These are phyloP conservation scores for Phaffia australis DNA, from an alignment of 768 basidiomycete genomes.

Conservation along the genomic window DNA sequence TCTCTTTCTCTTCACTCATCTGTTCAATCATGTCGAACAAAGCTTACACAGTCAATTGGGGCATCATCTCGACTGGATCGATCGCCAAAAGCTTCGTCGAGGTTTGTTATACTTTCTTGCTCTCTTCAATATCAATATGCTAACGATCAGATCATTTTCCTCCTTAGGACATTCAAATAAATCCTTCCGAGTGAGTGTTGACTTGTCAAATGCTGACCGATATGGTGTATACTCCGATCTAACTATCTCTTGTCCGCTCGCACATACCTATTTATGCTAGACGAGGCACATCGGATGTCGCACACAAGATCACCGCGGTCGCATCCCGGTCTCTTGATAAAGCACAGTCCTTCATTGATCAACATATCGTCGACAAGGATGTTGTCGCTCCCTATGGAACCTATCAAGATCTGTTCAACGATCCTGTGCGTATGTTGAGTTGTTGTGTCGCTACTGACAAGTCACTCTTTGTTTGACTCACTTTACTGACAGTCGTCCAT, in stretches of 20 bases:
- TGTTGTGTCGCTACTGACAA: not conserved
- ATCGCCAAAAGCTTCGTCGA: conserved; percentile 8
- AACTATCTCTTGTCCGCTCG: not conserved
- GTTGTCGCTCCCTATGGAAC: conserved; percentile 58
- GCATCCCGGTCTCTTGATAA: conserved; percentile 68
- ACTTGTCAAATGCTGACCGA: not conserved
- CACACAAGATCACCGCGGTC: conserved; percentile 46
- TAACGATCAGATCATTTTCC: not conserved
- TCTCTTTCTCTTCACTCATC: not conserved
- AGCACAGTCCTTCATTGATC: conserved; percentile 58
- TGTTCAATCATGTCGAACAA: not conserved
- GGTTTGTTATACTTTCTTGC: not conserved
- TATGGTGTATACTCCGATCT: not conserved
- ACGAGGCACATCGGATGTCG: conserved; percentile 33
- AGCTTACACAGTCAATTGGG: conserved; percentile 14
- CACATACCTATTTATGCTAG: conserved; percentile 28
- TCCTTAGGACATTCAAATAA: conserved; percentile 13
- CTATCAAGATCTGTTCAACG: conserved; percentile 63
- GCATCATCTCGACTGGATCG: conserved; percentile 10
- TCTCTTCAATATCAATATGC: not conserved
- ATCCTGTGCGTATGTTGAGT: conserved; percentile 45
- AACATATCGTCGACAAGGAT: conserved; percentile 44
- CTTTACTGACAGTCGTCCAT: not conserved
- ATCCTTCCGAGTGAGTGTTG: conserved; percentile 12
- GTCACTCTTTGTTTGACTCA: not conserved